Evolutionary conservation across 176 grass and related monocot genomes (phyloP).

Genomic region (Puccinellia tenuiflora): DNA sequence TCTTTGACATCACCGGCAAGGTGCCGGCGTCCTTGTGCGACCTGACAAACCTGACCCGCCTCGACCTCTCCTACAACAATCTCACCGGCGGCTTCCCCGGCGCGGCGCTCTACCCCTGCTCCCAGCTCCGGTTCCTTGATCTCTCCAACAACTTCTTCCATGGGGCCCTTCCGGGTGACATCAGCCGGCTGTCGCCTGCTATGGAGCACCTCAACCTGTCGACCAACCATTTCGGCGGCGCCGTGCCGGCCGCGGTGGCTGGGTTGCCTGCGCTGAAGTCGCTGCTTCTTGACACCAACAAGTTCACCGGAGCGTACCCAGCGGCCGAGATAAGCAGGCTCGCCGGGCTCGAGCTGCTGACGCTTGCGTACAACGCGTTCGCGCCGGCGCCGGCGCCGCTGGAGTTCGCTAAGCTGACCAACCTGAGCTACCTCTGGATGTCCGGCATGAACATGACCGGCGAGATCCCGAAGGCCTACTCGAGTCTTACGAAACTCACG

Average conservation of each 20-base stretch:
- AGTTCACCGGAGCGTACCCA: neutral
- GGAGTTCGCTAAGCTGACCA: neutral
- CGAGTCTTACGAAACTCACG: neutral
- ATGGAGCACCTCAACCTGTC: constrained; percentile 25
- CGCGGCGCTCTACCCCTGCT: constrained; percentile 25
- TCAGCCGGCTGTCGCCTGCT: neutral
- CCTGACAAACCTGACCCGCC: neutral
- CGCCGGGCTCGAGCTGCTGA: neutral
- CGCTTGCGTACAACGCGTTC: neutral
- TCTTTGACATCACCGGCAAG: neutral
- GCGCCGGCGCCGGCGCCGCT: neutral
- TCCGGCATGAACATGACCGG: neutral
- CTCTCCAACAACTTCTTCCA: constrained; percentile 37
- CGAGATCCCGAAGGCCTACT: neutral
- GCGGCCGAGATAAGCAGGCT: neutral
- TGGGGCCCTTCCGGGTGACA: constrained; percentile 17
- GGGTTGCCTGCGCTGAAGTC: neutral
- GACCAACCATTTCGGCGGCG: constrained; percentile 19
- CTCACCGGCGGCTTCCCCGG: neutral
- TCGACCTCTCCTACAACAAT: neutral
- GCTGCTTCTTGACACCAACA: neutral
- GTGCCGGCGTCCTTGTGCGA: neutral
- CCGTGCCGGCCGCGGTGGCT: constrained; percentile 18
- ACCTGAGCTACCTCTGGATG: neutral
- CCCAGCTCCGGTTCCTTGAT: constrained; percentile 9